phyloP scores from a whole-genome alignment of 441 rosid genomes.

The Sinapis alba region DNA sequence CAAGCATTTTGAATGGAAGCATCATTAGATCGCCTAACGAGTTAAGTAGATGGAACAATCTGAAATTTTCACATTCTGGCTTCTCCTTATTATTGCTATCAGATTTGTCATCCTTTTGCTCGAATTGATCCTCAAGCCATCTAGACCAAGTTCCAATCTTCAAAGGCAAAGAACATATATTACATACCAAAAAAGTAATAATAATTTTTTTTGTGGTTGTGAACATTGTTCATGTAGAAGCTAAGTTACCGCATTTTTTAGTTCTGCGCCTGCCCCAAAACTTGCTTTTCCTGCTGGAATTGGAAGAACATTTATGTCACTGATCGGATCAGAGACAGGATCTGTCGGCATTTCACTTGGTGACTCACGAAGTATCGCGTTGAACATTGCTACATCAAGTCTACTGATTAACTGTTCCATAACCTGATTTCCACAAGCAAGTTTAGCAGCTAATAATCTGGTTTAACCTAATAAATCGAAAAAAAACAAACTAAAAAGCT shows the following conservation, averaged over 20 bases:
- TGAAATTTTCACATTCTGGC: conserved; percentile 49
- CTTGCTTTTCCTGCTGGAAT: conserved; percentile 86
- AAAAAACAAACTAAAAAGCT: not conserved
- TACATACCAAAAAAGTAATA: conserved; percentile 4
- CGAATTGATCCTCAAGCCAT: conserved; percentile 93
- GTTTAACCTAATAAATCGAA: not conserved
- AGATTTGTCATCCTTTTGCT: conserved; percentile 56
- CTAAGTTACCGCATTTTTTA: conserved; percentile 79
- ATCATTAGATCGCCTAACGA: conserved; percentile 95
- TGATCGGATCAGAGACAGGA: conserved; percentile 95
- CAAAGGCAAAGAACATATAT: conserved; percentile 7
- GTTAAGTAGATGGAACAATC: conserved; percentile 71
- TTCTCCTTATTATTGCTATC: conserved; percentile 39
- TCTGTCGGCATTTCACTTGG: conserved; percentile 93
- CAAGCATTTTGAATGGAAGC: conserved; percentile 94
- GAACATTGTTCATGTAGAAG: not conserved
- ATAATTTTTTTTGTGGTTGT: not conserved
- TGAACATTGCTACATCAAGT: conserved; percentile 96
- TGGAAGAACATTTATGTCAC: conserved; percentile 88
- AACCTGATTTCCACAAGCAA: conserved; percentile 49
- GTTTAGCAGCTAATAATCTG: not conserved
- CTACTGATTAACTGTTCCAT: conserved; percentile 90
- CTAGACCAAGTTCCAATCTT: conserved; percentile 96
- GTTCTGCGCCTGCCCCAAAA: conserved; percentile 92
- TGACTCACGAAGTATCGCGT: conserved; percentile 94